Conservation (phyloP, 2,329 filamentous ascomycete species). For the Fusarium oxysporum region DNA sequence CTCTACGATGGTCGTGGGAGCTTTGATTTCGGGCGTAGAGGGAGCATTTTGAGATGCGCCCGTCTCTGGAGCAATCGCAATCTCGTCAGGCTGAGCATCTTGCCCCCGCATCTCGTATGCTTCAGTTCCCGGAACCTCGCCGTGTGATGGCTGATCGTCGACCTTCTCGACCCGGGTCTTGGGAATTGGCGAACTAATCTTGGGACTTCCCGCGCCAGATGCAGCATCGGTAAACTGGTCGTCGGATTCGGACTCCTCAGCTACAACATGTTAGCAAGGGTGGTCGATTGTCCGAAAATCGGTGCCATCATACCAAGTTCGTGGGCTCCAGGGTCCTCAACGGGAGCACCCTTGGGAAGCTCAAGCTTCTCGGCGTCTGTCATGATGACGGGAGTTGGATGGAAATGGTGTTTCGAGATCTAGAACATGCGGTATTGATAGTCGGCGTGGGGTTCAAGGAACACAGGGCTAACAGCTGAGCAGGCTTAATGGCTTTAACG, state of each 20-base stretch:
- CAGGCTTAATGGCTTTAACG: constrained; percentile 7
- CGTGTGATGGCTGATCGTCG: constrained; percentile 63
- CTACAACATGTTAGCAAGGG: constrained; percentile 45
- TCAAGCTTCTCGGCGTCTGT: constrained; percentile 48
- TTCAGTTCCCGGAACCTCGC: constrained; percentile 71
- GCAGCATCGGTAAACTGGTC: constrained; percentile 78
- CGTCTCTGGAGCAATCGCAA: constrained; percentile 58
- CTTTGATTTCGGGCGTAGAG: constrained; percentile 37
- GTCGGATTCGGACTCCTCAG: constrained; percentile 71
- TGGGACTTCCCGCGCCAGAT: constrained; percentile 60
- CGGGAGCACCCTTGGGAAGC: constrained; percentile 47
- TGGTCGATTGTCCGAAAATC: neutral
- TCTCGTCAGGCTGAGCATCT: constrained; percentile 71
- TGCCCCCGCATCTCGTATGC: constrained; percentile 66
- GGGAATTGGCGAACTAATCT: constrained; percentile 64
- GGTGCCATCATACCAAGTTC: constrained; percentile 62
- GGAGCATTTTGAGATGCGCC: constrained; percentile 40
- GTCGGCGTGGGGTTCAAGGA: constrained; percentile 34
- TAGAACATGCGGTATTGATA: constrained; percentile 40
- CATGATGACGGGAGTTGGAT: constrained; percentile 40
- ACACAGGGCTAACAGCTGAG: constrained; percentile 20
- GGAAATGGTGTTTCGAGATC: constrained; percentile 12
- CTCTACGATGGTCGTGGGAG: constrained; percentile 66
- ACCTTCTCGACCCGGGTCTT: constrained; percentile 69
- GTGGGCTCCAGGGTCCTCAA: constrained; percentile 68